Evolutionary conservation across 2,329 filamentous ascomycete species (phyloP), one percentile per base, ranked within the genome.

Genomic region (Colletotrichum chlorophyti): DNA sequence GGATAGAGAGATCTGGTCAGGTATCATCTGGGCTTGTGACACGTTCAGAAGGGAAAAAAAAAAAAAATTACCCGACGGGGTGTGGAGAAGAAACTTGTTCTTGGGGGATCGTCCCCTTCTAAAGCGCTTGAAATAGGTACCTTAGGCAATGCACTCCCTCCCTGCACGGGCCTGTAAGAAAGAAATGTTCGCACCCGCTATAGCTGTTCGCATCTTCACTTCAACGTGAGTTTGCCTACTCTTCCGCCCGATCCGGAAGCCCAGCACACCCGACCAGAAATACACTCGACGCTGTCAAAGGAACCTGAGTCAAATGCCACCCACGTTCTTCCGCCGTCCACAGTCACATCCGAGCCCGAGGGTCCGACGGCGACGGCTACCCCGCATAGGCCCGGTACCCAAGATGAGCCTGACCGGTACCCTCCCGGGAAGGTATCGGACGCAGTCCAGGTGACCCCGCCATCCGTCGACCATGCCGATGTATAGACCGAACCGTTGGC

Each of bases 211-310:
- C 24, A 24, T 29, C 10, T 14, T 60, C 24, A 53, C n/a, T n/a
- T 17, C 15, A 58, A 23, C 29, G n/a, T 35, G 5, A 61, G 42
- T 47, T 47, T 53, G 24, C 66, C 68, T 7, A 71, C 68, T 17
- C 67, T 63, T 3, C 70, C 69, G 12, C 59, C 34, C 32, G 68
- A 57, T 4, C 70, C 71, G 1, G 70, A 72, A 9, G 70, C 68
- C 70, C 69, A 73, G 55, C 71, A 73, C 11, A 65, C 58, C 4
- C 49, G 47, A 6, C 63, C 62, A 5, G 58, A 21, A 1, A 70
- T 38, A 27, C 71, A 73, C 40, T 69, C 66, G 4, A 72, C 69
- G 26, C 67, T 69, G 31, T 73, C 70, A 35, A 72, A 70, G 10
- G 67, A 67, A 6, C 68, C 67, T 48, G 64, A 64, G 38, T 71